Percentiles rank a stretch among this genome's conserved stretches.
Evolutionary conservation across 2,329 filamentous ascomycete genomes (phyloP).

Genomic region (Cyphellophora europaea): DNA sequence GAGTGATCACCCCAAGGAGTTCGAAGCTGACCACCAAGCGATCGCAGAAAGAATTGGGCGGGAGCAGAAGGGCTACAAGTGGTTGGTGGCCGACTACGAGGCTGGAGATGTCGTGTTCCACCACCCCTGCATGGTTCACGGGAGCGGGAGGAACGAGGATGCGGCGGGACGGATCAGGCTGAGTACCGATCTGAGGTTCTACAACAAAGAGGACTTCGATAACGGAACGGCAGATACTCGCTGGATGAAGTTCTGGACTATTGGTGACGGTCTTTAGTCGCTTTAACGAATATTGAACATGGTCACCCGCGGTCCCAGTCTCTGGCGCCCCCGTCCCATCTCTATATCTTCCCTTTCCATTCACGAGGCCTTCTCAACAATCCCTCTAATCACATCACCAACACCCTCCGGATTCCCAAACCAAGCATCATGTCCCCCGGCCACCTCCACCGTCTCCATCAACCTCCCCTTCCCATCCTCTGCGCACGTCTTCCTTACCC

Average conservation of each 20-base stretch:
- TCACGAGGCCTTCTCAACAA: no score
- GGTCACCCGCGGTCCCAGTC: no score
- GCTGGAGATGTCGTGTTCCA: slow-evolving; percentile 36
- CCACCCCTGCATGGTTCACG: slow-evolving; percentile 34
- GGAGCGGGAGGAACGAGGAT: slow-evolving; percentile 31
- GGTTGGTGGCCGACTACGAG: slow-evolving; percentile 28
- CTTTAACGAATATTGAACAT: no score
- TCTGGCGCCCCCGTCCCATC: no score
- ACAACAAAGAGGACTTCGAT: slow-evolving; percentile 19
- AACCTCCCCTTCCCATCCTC: no score
- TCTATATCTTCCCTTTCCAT: no score
- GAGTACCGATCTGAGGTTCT: slow-evolving; percentile 34
- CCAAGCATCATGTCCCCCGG: no score
- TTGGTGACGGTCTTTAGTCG: slow-evolving; percentile 26
- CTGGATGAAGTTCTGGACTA: slow-evolving; percentile 29
- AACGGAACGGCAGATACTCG: slow-evolving; percentile 25
- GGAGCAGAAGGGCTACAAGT: slow-evolving; percentile 13
- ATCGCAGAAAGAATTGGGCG: slow-evolving; percentile 4
- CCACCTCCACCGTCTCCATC: no score
- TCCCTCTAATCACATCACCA: no score
- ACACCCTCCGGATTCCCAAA: no score
- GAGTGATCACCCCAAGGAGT: slow-evolving; percentile 18
- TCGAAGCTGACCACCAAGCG: slow-evolving; percentile 11
- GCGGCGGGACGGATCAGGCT: slow-evolving; percentile 27
- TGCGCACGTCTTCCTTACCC: no score